Base-by-base conservation (phyloP, 805 yeast species). In the Starmerella powellii region DNA sequence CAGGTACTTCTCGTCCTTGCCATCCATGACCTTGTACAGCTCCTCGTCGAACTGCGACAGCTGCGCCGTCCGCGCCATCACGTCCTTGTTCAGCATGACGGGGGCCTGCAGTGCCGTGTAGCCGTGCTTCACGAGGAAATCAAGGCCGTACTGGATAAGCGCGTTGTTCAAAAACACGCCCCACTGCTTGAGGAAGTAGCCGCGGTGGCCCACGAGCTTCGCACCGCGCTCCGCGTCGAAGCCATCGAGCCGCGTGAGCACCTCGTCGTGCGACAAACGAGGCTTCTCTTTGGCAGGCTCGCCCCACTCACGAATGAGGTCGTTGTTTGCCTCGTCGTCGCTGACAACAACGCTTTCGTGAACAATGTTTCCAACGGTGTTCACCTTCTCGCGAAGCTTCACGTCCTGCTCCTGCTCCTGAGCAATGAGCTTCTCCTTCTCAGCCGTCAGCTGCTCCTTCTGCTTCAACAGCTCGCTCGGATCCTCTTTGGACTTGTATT, bases 151-250 rank as follows among this genome's bases (percentile, higher is more conserved):
- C 74, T 87, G 91, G 64, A 91, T 91, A 63, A 91, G 72, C 34
- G 98, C 98, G 70, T 91, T 97, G 73, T 91, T 91, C 64, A 91
- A 74, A 69, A 87, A 91, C 37, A 91, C 98, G 68, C 98, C 98
- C 57, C 76, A 82, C 63, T 80, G 80, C 70, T 95, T 80, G 61
- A 91, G 72, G 67, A 91, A 91, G 68, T 85, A 91, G 52, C 98
- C 98, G 70, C 98, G 84, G 73, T 91, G 98, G 54, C 98, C 98
- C 46, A 88, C 87, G 54, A 91, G 79, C 68, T 85, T 84, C 48
- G 85, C 94, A 64, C 98, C 98, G 70, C 98, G 81, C 67, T 91
- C 97, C 53, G 96, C 96, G 62, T 91, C 98, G 63, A 87, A 91
- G 52, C 98, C 98, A 61, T 91, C 96, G 54, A 91, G 71, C 67